A percentile compares a stretch with the other conserved stretches of the same genome.
These are phyloP conservation scores for Scalesia atractyloides DNA, from an alignment of 129 eudicot genomes.

Conservation along the genomic window DNA sequence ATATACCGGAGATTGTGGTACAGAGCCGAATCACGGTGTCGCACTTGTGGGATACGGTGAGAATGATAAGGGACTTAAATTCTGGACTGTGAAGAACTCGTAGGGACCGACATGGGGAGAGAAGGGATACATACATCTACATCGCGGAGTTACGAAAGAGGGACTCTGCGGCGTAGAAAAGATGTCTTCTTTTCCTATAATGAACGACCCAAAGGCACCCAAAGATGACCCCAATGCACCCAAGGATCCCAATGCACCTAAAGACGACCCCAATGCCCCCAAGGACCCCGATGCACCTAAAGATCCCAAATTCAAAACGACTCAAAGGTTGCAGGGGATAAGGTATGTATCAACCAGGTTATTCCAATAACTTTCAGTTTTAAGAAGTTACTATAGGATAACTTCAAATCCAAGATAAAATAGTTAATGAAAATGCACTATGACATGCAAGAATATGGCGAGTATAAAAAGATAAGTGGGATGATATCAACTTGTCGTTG, in stretches of 20 bases:
- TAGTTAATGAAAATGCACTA: not conserved
- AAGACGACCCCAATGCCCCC: too few relatives aligned
- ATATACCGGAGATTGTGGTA: conserved; percentile 68
- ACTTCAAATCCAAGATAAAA: too few relatives aligned
- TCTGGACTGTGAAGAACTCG: conserved; percentile 27
- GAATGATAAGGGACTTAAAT: conserved; percentile 16
- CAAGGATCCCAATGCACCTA: conserved; percentile 19
- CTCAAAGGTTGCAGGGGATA: conserved; percentile 5
- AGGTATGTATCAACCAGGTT: not conserved
- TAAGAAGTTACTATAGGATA: too few relatives aligned
- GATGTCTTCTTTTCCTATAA: not conserved
- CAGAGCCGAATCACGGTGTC: conserved; percentile 46
- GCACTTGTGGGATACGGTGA: conserved; percentile 28
- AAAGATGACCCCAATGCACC: conserved; percentile 10
- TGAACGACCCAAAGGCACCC: not conserved
- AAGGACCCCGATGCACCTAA: not conserved
- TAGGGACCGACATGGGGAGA: conserved; percentile 32
- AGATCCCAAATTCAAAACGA: not conserved
- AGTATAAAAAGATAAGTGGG: too few relatives aligned
- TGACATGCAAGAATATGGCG: too few relatives aligned
- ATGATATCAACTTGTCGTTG: too few relatives aligned
- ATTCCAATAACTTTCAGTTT: not conserved
- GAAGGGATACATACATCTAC: conserved; percentile 13
- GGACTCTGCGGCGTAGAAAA: conserved; percentile 23
- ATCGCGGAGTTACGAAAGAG: not conserved